Evolutionary conservation across 73 alveolate species (phyloP).

Genomic region (Stentor roeselii): DNA sequence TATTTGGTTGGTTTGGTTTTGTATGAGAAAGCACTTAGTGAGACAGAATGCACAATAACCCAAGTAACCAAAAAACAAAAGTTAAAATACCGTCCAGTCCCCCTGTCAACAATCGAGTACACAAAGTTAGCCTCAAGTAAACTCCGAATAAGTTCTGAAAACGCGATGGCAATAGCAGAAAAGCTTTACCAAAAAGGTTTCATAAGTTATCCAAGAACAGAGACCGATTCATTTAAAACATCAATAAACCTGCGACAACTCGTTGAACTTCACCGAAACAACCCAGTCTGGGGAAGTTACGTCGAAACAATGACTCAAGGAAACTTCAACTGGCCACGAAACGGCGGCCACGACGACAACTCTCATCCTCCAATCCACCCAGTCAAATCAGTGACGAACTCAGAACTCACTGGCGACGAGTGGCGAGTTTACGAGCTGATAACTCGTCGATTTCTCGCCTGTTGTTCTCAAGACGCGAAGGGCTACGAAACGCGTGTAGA

Average conservation of each 20-base stretch:
- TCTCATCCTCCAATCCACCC: conserved; percentile 99
- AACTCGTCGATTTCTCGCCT: conserved; percentile 96
- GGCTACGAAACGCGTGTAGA: conserved; percentile 93
- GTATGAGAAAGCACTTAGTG: conserved; percentile 60
- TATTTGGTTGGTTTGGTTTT: conserved; percentile 55
- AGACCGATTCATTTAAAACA: conserved; percentile 89
- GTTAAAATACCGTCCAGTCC: conserved; percentile 70
- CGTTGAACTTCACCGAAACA: conserved; percentile 49
- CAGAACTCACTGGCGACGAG: conserved; percentile 56
- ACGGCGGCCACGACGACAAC: conserved; percentile 95
- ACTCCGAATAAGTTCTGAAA: conserved; percentile 86
- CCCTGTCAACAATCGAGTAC: conserved; percentile 94
- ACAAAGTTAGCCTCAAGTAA: conserved; percentile 82
- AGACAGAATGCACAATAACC: conserved; percentile 41
- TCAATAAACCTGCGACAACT: conserved; percentile 53
- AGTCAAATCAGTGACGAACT: conserved; percentile 74
- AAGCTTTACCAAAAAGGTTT: conserved; percentile 92
- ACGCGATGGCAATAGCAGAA: conserved; percentile 97
- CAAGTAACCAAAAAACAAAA: conserved; percentile 30
- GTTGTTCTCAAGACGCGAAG: conserved; percentile 93
- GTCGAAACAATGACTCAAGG: conserved; percentile 65
- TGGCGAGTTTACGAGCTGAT: conserved; percentile 95
- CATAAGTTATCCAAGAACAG: conserved; percentile 99
- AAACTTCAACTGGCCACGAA: conserved; percentile 80
- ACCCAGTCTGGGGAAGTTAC: conserved; percentile 84